Percentiles rank a stretch among this genome's conserved stretches.
These are phyloP conservation scores for Fraxinus pennsylvanica DNA, from an alignment of 257 asterid genomes.

Conservation along the genomic window DNA sequence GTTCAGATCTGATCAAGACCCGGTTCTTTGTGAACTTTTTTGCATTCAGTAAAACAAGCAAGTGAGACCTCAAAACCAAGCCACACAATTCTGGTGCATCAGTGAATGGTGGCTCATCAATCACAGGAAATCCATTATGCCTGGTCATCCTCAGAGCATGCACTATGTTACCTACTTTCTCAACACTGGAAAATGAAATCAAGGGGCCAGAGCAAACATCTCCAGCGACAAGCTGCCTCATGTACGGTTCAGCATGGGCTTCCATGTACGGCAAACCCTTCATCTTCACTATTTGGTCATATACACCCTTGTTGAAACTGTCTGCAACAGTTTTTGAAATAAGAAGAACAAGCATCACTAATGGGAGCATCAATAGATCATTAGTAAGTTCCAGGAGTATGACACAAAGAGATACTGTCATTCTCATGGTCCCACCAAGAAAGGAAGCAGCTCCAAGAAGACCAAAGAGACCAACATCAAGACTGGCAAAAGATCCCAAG, in stretches of 20 bases:
- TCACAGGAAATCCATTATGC: slow-evolving; percentile 89
- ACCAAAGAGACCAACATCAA: slow-evolving; percentile 75
- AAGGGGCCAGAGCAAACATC: slow-evolving; percentile 93
- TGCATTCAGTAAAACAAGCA: slow-evolving; percentile 67
- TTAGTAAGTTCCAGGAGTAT: slow-evolving; percentile 91
- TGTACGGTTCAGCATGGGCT: slow-evolving; percentile 92
- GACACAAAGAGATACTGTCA: slow-evolving; percentile 95
- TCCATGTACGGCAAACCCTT: slow-evolving; percentile 95
- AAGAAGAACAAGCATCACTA: slow-evolving; percentile 89
- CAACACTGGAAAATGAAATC: slow-evolving; percentile 69
- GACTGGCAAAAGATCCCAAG: slow-evolving; percentile 61
- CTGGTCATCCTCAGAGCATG: slow-evolving; percentile 60
- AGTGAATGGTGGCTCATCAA: slow-evolving; percentile 82
- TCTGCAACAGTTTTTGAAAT: slow-evolving; percentile 93
- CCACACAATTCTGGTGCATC: slow-evolving; percentile 87
- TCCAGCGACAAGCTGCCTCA: slow-evolving; percentile 80
- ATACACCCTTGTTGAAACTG: slow-evolving; percentile 77
- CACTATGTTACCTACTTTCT: slow-evolving; percentile 71
- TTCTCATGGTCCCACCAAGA: slow-evolving; percentile 99
- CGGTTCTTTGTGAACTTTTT: slow-evolving; percentile 61
- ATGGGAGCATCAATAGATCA: slow-evolving; percentile 82
- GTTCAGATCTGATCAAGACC: slow-evolving; percentile 47
- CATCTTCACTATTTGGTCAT: slow-evolving; percentile 91
- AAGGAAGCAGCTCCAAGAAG: slow-evolving; percentile 97
- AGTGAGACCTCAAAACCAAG: slow-evolving; percentile 80